Conservation (phyloP, 2,329 filamentous ascomycete genomes). For the Periconia digitata region DNA sequence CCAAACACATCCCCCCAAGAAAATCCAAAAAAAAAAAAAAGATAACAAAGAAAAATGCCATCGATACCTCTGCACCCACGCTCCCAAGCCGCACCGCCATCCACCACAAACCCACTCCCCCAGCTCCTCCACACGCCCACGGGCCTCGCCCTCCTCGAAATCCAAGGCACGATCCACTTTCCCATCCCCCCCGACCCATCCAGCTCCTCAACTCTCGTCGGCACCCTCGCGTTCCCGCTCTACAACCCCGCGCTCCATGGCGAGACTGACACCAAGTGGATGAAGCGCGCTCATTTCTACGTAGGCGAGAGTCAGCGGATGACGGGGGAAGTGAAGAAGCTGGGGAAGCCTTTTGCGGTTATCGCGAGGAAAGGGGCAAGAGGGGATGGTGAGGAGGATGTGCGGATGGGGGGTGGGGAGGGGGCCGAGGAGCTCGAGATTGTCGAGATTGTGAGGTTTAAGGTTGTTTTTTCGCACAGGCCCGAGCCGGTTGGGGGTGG, state of each 20-base stretch:
- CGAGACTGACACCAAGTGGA: constrained; percentile 69
- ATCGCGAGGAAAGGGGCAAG: constrained; percentile 53
- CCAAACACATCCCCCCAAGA: not conserved
- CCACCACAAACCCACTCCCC: constrained; percentile 65
- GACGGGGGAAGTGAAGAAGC: constrained; percentile 85
- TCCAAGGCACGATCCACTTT: constrained; percentile 88
- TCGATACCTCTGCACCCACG: constrained; percentile 31
- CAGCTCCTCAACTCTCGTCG: constrained; percentile 57
- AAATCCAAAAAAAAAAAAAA: not conserved
- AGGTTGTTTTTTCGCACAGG: constrained; percentile 78
- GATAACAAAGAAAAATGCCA: constrained; percentile 25
- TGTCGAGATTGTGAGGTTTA: constrained; percentile 83
- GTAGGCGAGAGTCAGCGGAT: constrained; percentile 87
- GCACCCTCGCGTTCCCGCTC: constrained; percentile 76
- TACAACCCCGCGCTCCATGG: constrained; percentile 57
- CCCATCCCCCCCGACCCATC: constrained; percentile 44
- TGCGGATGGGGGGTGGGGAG: constrained; percentile 31
- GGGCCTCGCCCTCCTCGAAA: constrained; percentile 85
- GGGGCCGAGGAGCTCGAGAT: constrained; percentile 67
- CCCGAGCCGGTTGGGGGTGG: constrained; percentile 73
- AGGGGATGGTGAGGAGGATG: constrained; percentile 19
- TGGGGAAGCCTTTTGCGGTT: constrained; percentile 77
- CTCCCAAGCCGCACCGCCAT: not conserved
- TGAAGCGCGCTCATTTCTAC: constrained; percentile 86
- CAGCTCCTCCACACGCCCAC: constrained; percentile 83